A percentile compares a stretch with the other conserved stretches of the same genome.
These are phyloP conservation scores for Backusella australiensis DNA, from an alignment of 192 early-diverging fungal genomes.

Conservation along the genomic window DNA sequence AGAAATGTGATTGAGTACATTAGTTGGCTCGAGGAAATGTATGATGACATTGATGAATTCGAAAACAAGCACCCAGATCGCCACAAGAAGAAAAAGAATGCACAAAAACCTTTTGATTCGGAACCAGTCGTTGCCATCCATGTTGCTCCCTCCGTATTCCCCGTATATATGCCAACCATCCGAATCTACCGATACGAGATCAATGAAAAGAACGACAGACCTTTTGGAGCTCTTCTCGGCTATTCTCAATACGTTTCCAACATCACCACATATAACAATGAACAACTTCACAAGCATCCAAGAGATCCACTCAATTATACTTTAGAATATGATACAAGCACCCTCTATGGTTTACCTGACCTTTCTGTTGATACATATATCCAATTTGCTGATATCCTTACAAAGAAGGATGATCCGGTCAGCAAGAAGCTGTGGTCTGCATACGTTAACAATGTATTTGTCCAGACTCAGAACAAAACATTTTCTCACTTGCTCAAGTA, in stretches of 20 bases:
- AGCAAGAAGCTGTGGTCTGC: constrained; percentile 25
- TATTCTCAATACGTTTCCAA: constrained; percentile 43
- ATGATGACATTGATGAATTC: not conserved
- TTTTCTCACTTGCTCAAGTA: not conserved
- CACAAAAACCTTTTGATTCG: not conserved
- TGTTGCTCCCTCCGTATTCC: constrained; percentile 63
- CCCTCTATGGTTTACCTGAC: constrained; percentile 44
- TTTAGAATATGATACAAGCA: constrained; percentile 45
- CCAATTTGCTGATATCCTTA: constrained; percentile 35
- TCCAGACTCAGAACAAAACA: constrained; percentile 25
- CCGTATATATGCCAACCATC: constrained; percentile 58
- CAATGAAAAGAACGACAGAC: not conserved
- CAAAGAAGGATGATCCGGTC: not conserved
- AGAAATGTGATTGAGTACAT: constrained; percentile 24
- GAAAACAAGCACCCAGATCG: constrained; percentile 36
- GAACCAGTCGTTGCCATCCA: constrained; percentile 16
- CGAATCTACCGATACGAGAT: constrained; percentile 56
- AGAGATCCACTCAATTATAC: constrained; percentile 28
- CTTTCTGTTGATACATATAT: constrained; percentile 40
- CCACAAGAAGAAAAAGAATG: not conserved
- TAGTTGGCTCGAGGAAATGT: not conserved
- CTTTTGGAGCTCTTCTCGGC: constrained; percentile 29
- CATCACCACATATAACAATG: constrained; percentile 17
- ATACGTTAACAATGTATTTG: constrained; percentile 29
- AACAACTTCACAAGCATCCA: not conserved